phyloP scores from a whole-genome alignment of 768 basidiomycete genomes.

The Neoboletus brunneissimus region DNA sequence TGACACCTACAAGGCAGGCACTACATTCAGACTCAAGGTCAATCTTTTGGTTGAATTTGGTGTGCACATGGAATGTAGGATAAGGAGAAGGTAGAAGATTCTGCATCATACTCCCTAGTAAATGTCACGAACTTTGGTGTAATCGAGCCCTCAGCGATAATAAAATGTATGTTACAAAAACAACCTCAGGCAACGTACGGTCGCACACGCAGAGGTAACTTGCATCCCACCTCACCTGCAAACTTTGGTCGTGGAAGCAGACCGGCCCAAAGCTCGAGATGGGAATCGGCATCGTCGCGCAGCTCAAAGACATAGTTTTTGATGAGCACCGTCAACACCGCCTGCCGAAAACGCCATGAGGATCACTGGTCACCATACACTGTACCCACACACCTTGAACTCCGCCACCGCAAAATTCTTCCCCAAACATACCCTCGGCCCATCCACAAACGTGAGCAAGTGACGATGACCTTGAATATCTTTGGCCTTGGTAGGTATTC shows the following conservation, averaged over 20 bases:
- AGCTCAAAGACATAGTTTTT: constrained; percentile 36
- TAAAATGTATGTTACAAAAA: neutral
- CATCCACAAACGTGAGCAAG: constrained; percentile 50
- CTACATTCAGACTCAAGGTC: neutral
- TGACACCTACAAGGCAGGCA: neutral
- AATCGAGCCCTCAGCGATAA: neutral
- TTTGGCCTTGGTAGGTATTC: constrained; percentile 30
- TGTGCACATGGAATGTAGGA: neutral
- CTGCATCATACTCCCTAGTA: too few species aligned
- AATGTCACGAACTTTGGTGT: too few species aligned
- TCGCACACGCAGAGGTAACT: constrained; percentile 21
- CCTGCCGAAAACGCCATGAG: constrained; percentile 25
- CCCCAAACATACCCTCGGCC: constrained; percentile 48
- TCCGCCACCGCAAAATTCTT: constrained; percentile 44
- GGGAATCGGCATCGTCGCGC: constrained; percentile 35
- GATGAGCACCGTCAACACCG: constrained; percentile 41
- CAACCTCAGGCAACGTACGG: neutral
- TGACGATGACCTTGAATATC: constrained; percentile 49
- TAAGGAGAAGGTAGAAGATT: neutral
- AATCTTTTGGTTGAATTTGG: neutral
- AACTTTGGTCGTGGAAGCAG: constrained; percentile 8
- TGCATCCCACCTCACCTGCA: constrained; percentile 21
- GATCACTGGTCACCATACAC: neutral
- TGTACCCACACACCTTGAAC: constrained; percentile 26
- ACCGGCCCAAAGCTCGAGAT: constrained; percentile 4